Evolutionary conservation across 2,329 filamentous ascomycete species (phyloP).

Genomic region (Fusarium sp.): DNA sequence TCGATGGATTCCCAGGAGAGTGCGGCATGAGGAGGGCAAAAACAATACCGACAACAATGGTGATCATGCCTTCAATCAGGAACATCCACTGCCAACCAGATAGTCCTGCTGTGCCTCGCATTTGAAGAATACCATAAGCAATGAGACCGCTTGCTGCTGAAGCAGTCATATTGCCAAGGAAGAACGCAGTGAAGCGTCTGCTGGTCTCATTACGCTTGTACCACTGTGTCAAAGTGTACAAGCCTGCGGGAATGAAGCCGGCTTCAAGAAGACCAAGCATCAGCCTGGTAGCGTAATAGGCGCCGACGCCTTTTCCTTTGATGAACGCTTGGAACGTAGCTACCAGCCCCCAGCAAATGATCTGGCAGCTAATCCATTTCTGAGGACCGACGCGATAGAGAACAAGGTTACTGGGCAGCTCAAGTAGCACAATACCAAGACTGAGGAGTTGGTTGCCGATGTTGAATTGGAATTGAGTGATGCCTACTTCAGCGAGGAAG

Average conservation of each 20-base stretch:
- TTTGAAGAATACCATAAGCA: background rate
- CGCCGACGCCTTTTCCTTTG: constrained; percentile 1
- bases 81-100: constrained; percentile 58
- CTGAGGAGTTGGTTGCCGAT: constrained; percentile 8
- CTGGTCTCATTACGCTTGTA: constrained; percentile 61
- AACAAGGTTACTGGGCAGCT: constrained; percentile 11
- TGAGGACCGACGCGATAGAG: constrained; percentile 8
- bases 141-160: constrained; percentile 45
- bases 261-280: constrained; percentile 3
- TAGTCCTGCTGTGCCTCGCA: constrained; percentile 47
- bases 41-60: background rate
- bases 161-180: constrained; percentile 60
- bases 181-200: constrained; percentile 60
- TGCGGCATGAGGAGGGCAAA: background rate
- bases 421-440: constrained; percentile 7
- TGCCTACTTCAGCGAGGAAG: constrained; percentile 56
- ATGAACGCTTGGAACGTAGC: constrained; percentile 3
- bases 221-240: constrained; percentile 63
- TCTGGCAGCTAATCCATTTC: constrained; percentile 14
- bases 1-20: background rate
- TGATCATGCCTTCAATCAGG: background rate
- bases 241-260: constrained; percentile 54
- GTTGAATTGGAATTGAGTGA: constrained; percentile 51
- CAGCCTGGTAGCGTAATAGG: background rate
- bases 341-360: constrained; percentile 6